Base-by-base conservation (phyloP, 2,329 filamentous ascomycete species). In the Diaporthe ilicicola region DNA sequence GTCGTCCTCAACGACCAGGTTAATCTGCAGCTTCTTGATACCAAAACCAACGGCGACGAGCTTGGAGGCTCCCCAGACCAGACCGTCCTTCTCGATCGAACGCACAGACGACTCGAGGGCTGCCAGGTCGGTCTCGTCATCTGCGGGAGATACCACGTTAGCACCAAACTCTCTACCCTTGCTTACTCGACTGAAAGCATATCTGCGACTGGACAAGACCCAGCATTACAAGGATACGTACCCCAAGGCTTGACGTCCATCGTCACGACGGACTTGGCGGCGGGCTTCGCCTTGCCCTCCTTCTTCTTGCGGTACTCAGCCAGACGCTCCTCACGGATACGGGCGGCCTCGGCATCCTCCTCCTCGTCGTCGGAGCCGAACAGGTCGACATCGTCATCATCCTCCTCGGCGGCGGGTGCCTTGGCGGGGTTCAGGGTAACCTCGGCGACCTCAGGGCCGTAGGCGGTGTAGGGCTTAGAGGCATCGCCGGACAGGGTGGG, bases 1-100 rank as follows among this genome's bases (percentile, higher is more conserved):
- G 76, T 98, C 95, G 82, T 99, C 96, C 89, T 98, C 96, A 76
- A 98, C 87, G 78, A 98, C 94, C 77, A 98, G 85, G 92, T 94
- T 98, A 88, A 99, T 97, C 90, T 98, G 95, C 75, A 99, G 91
- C 91, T 98, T 98, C 90, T 93, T 96, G 89, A 99, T 97, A 89
- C 96, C 96, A 89, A 94, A 99, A 80, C 95, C 95, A 79, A 99
- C 92, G 76, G 95, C 84, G 66, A 97, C 92, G 76, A 97, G 88
- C 89, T 96, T 93, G 83, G 93, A 95, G 75, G 88, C 91, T 91
- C 95, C 95, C 96, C 96, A 99, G 75, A 97, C 91, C 74, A 99
- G 93, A 86, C 96, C 96, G 62, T 98, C 95, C 89, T 93, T 91
- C 85, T 95, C 90, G 77, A 98, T 95, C 76, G 86, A 84, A 79